Evolutionary conservation across 176 grass and related monocot species (phyloP), one percentile per base, ranked within the genome.

Genomic region (Hyparrhenia diplandra): DNA sequence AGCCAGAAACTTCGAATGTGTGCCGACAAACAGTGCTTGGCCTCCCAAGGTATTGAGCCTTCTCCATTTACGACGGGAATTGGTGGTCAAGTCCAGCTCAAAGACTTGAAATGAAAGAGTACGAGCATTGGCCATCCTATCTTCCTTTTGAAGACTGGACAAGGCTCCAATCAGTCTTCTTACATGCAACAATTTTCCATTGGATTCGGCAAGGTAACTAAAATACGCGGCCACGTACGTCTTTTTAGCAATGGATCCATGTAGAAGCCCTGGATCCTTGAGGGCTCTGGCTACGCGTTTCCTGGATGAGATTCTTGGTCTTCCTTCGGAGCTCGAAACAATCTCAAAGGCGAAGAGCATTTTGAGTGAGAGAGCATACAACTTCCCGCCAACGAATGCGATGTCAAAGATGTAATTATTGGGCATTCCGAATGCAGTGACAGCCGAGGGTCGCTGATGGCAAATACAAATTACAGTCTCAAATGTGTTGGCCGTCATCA

Each of bases 211-310:
- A 29, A 85, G n/a, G 5, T 85, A 78, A 17, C 32, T 2, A 31
- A 11, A 51, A 1, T 11, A 31, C 12, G 1, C 4, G 21, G 9
- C 0, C 0, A 1, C 0, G 20, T n/a, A 21, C 0, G 16, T 18
- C 17, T 74, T 11, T 6, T 18, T 0, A 2, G 20, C 24, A 51
- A 18, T 17, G 14, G 23, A 11, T 20, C 2, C 4, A 1, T n/a
- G 3, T 18, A 49, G 1, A 4, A 5, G 3, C 52, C 52, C 8
- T 21, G 52, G 21, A 23, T 57, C 52, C 8, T 57, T 1, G 1
- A 61, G 10, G 30, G 69, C 23, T 30, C 55, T 6, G 1, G 9
- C 18, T 6, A 37, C 1, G 23, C 6, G 21, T 28, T 57, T 57
- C 21, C 0, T 57, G 8, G 52, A n/a, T 23, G 52, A n/a, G 52